A percentile compares a stretch with the other conserved stretches of the same genome.
phyloP scores from a whole-genome alignment of 2,329 filamentous ascomycete species.

The Daldinia sp. region DNA sequence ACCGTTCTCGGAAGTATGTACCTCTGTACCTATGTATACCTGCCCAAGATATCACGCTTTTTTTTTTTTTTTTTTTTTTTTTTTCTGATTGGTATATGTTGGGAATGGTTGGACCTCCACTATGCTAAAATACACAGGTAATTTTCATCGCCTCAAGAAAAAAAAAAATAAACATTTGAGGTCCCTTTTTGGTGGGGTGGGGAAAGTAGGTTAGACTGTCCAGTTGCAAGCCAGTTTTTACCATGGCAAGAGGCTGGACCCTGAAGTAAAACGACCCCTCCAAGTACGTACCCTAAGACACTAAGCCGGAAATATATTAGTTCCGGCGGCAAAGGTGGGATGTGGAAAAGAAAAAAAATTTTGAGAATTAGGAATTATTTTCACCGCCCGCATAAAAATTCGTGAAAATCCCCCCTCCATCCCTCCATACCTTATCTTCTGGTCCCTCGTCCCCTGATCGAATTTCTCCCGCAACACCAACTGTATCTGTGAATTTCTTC shows the following conservation, averaged over 20 bases:
- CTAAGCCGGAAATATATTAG: slow-evolving; percentile 34
- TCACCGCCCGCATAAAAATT: slow-evolving; percentile 38
- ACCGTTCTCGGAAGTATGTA: too few species aligned
- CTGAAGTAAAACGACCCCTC: slow-evolving; percentile 10
- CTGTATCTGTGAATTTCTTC: slow-evolving; percentile 28
- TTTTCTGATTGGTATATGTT: neutral
- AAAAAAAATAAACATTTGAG: neutral
- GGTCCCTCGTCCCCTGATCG: slow-evolving; percentile 26
- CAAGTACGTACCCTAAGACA: slow-evolving; percentile 15
- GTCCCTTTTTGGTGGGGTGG: slow-evolving; percentile 11
- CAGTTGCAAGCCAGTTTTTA: neutral
- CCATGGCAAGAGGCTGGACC: slow-evolving; percentile 21
- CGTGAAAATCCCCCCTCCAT: slow-evolving; percentile 32
- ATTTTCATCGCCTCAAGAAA: neutral
- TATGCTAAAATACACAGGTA: too few species aligned
- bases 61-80: too few species aligned
- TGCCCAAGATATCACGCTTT: too few species aligned
- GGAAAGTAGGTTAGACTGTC: neutral
- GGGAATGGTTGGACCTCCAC: neutral
- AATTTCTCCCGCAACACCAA: slow-evolving; percentile 34
- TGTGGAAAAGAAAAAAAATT: slow-evolving; percentile 26
- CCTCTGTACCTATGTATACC: neutral
- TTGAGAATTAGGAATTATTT: slow-evolving; percentile 25
- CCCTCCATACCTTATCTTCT: slow-evolving; percentile 18
- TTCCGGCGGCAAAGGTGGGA: slow-evolving; percentile 24